phyloP scores from a whole-genome alignment of 495 filamentous ascomycete genomes.

The Hyaloscypha bicolor region DNA sequence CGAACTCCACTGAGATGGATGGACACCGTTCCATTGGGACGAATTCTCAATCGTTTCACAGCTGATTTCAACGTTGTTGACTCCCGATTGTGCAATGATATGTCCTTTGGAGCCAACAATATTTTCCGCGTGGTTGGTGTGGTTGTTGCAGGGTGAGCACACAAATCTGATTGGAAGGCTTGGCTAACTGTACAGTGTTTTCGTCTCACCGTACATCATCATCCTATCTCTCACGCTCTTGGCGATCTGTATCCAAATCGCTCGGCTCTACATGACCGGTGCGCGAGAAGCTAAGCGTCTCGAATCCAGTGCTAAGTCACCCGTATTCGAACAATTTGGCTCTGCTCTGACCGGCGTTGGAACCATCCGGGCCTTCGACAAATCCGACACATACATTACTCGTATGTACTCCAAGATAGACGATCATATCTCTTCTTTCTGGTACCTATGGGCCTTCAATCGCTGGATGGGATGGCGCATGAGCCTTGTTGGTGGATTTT shows the following conservation, averaged over 20 bases:
- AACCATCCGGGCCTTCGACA: slow-evolving; percentile 76
- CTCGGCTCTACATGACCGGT: slow-evolving; percentile 61
- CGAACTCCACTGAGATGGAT: slow-evolving; percentile 75
- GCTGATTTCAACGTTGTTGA: slow-evolving; percentile 76
- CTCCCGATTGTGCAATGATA: slow-evolving; percentile 59
- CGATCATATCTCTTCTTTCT: slow-evolving; percentile 60
- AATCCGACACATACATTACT: slow-evolving; percentile 61
- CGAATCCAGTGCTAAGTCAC: slow-evolving; percentile 71
- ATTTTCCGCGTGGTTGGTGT: slow-evolving; percentile 58
- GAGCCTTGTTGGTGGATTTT: slow-evolving; percentile 69
- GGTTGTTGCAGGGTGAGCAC: slow-evolving; percentile 48
- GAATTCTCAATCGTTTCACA: slow-evolving; percentile 79
- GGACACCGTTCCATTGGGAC: slow-evolving; percentile 78
- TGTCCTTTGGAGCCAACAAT: slow-evolving; percentile 57
- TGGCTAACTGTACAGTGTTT: slow-evolving; percentile 37
- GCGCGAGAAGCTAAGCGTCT: slow-evolving; percentile 78
- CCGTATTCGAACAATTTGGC: slow-evolving; percentile 77
- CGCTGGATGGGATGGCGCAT: slow-evolving; percentile 77
- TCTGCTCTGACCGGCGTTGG: slow-evolving; percentile 69
- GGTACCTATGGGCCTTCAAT: slow-evolving; percentile 71
- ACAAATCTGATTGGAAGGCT: neutral
- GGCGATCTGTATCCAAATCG: slow-evolving; percentile 56
- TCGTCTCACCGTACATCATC: slow-evolving; percentile 65
- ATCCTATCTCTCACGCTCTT: slow-evolving; percentile 58
- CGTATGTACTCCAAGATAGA: slow-evolving; percentile 70